Conservation (phyloP, 177 flowering plant genomes). For the Vitis hybrid region DNA sequence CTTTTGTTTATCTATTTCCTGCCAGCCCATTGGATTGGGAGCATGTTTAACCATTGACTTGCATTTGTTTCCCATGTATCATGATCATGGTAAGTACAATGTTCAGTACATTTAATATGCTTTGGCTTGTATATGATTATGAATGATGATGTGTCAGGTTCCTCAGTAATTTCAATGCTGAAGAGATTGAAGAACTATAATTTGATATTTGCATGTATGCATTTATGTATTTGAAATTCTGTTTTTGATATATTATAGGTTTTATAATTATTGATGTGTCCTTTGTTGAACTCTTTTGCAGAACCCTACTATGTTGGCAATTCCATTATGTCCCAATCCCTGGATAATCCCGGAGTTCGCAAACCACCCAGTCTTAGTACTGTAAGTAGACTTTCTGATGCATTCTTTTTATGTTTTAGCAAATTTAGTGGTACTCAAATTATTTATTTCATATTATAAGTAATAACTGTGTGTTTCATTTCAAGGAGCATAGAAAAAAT, state of each 20-base stretch:
- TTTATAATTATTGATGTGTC: not conserved
- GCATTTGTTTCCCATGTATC: too few species aligned
- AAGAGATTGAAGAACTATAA: too few species aligned
- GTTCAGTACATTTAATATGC: too few species aligned
- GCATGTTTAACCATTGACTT: too few species aligned
- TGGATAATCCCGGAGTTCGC: conserved; percentile 21
- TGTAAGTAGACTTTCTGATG: conserved; percentile 43
- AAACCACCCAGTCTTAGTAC: conserved; percentile 29
- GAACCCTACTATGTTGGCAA: conserved; percentile 40
- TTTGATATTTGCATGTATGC: not conserved
- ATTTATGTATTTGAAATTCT: not conserved
- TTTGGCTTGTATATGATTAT: too few species aligned
- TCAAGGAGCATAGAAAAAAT: not conserved
- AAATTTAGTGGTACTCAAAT: not conserved
- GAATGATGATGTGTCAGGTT: too few species aligned
- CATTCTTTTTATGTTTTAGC: conserved; percentile 5
- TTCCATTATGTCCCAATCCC: conserved; percentile 28
- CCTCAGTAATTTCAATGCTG: too few species aligned
- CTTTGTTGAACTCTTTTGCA: conserved; percentile 21
- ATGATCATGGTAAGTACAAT: too few species aligned
- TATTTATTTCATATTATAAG: not conserved
- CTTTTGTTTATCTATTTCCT: too few species aligned
- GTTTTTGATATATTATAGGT: not conserved
- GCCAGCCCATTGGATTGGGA: too few species aligned
- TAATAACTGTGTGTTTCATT: not conserved